These are phyloP conservation scores for Xylariomycetidae sp. DNA, from an alignment of 2,329 filamentous ascomycete genomes.

Conservation along the genomic window DNA sequence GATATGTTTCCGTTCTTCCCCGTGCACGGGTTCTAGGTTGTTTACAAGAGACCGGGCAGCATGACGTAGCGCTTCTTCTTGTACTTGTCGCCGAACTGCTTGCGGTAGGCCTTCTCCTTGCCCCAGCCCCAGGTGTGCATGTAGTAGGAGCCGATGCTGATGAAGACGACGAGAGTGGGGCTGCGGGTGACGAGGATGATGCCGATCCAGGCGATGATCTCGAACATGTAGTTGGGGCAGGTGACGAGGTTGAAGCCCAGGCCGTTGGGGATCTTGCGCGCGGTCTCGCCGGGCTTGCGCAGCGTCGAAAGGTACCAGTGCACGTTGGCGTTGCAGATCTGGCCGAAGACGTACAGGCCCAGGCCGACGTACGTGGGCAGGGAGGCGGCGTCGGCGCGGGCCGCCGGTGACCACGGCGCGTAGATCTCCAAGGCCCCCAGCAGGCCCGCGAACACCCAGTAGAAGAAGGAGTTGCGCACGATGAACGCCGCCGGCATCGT, in stretches of 20 bases:
- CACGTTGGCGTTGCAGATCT: constrained; percentile 72
- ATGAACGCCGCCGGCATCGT: constrained; percentile 92
- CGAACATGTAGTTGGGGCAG: constrained; percentile 96
- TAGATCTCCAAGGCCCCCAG: constrained; percentile 84
- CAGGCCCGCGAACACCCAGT: constrained; percentile 80
- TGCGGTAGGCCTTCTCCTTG: constrained; percentile 86
- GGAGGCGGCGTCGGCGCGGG: constrained; percentile 39
- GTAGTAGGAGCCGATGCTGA: constrained; percentile 62
- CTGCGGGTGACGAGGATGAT: constrained; percentile 74
- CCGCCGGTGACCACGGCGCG: constrained; percentile 63
- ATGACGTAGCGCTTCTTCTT: constrained; percentile 88
- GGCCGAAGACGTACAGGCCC: constrained; percentile 67
- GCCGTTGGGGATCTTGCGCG: constrained; percentile 81
- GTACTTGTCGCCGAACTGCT: constrained; percentile 88
- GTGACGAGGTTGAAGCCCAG: constrained; percentile 83
- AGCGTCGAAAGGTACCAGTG: constrained; percentile 75
- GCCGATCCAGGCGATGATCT: constrained; percentile 80
- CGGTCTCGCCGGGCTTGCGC: constrained; percentile 71
- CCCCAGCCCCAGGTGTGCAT: constrained; percentile 87
- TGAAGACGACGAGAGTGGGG: constrained; percentile 72
- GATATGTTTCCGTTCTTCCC: too few relatives aligned
- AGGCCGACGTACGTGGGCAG: constrained; percentile 65
- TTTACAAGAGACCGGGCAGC: constrained; percentile 69
- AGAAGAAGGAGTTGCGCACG: constrained; percentile 91
- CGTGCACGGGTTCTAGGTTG: too few relatives aligned